These are phyloP conservation scores for Clonostachys chloroleuca DNA, from an alignment of 2,329 filamentous ascomycete genomes.

Conservation along the genomic window DNA sequence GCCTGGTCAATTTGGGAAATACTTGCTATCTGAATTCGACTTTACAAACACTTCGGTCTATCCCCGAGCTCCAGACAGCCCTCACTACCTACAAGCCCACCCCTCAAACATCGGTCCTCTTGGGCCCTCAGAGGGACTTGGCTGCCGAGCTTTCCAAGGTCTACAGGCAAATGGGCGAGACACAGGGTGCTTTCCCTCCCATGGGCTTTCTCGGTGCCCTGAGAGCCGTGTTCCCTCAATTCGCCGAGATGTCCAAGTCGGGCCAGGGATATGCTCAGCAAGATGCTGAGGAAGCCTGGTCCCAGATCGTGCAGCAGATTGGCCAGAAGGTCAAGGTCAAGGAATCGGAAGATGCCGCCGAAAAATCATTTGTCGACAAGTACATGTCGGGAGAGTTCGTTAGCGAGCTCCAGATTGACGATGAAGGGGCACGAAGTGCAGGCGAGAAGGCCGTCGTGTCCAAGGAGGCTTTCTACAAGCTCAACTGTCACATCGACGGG, in stretches of 20 bases:
- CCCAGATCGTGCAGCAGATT: conserved; percentile 84
- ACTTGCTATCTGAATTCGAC: conserved; percentile 99
- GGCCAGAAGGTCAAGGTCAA: conserved; percentile 71
- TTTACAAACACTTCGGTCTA: conserved; percentile 81
- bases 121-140: conserved; percentile 57
- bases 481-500: conserved; percentile 91
- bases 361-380: conserved; percentile 77
- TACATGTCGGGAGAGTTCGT: conserved; percentile 84
- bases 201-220: conserved; percentile 78
- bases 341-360: conserved; percentile 38
- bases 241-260: conserved; percentile 81
- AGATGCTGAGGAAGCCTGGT: conserved; percentile 98
- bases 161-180: conserved; percentile 86
- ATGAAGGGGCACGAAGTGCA: conserved; percentile 67
- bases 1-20: conserved; percentile 89
- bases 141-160: conserved; percentile 74
- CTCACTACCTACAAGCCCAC: conserved; percentile 53
- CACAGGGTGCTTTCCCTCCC: conserved; percentile 82
- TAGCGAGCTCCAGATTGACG: conserved; percentile 77
- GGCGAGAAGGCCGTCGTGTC: conserved; percentile 66
- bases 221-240: conserved; percentile 80
- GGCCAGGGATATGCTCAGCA: conserved; percentile 91
- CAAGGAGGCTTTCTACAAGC: conserved; percentile 79
- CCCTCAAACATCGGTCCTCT: conserved; percentile 33
- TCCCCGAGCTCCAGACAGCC: conserved; percentile 85